Conservation (phyloP, 768 basidiomycete species). For the Psilocybe cyanescens region DNA sequence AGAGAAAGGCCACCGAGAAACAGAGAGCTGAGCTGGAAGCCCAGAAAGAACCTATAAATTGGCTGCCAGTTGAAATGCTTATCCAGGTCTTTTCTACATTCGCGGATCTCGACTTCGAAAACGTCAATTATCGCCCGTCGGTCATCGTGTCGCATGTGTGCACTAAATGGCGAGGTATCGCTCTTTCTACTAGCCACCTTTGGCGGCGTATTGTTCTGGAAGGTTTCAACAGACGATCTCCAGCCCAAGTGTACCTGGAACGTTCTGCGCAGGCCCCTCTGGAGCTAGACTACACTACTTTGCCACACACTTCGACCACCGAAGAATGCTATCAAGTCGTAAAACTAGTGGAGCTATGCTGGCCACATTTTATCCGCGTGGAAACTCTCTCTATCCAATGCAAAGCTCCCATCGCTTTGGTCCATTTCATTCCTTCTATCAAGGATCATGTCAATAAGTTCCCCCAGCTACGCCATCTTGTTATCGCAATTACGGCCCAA, state of each 20-base stretch:
- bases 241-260: constrained; percentile 31
- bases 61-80: constrained; percentile 54
- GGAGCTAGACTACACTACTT: constrained; percentile 35
- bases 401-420: constrained; percentile 18
- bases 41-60: constrained; percentile 49
- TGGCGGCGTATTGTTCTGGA: constrained; percentile 40
- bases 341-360: constrained; percentile 27
- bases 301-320: constrained; percentile 12
- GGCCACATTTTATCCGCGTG: constrained; percentile 28
- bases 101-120: constrained; percentile 27
- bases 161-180: constrained; percentile 50
- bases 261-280: constrained; percentile 38
- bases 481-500: constrained; percentile 21
- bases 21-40: constrained; percentile 37
- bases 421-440: constrained; percentile 21
- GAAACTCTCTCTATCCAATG: constrained; percentile 26
- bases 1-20: constrained; percentile 34
- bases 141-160: constrained; percentile 53
- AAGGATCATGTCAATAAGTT: constrained; percentile 16
- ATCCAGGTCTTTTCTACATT: constrained; percentile 42
- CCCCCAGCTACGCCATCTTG: constrained; percentile 21
- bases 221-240: constrained; percentile 15
- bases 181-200: constrained; percentile 43
- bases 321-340: constrained; percentile 22
- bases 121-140: constrained; percentile 34